Evolutionary conservation across 140 eudicot genomes (phyloP).

Genomic region (Ambrosia hybrid): DNA sequence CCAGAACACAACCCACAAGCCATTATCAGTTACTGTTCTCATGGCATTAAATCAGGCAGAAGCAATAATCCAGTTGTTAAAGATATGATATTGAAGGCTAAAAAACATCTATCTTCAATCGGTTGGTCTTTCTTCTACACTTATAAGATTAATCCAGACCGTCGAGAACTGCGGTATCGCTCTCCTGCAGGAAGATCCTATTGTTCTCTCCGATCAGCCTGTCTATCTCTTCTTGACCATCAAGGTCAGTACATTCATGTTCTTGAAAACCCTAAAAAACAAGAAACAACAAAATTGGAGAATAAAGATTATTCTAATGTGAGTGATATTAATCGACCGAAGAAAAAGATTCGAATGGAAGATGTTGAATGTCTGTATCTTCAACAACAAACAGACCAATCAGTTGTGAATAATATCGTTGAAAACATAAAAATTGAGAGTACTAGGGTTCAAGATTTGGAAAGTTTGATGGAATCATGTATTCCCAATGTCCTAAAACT

Average conservation of each 20-base stretch:
- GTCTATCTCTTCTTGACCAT: constrained; percentile 8
- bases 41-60: neutral
- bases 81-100: constrained; percentile 19
- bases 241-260: neutral
- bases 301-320: neutral
- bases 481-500: neutral
- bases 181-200: constrained; percentile 25
- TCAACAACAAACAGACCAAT: neutral
- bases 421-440: neutral
- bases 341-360: constrained; percentile 24
- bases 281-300: neutral
- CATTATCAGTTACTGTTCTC: neutral
- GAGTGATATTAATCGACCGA: constrained; percentile 10
- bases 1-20: constrained; percentile 9
- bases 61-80: constrained; percentile 15
- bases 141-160: neutral
- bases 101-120: constrained; percentile 27
- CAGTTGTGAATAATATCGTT: neutral
- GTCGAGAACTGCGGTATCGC: constrained; percentile 29
- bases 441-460: neutral
- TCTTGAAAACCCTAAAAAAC: neutral
- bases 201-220: constrained; percentile 24
- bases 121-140: constrained; percentile 30
- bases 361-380: constrained; percentile 24
- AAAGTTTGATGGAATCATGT: neutral